Conservation (phyloP, 2,329 filamentous ascomycete genomes). For the Colletotrichum orchidophilum region DNA sequence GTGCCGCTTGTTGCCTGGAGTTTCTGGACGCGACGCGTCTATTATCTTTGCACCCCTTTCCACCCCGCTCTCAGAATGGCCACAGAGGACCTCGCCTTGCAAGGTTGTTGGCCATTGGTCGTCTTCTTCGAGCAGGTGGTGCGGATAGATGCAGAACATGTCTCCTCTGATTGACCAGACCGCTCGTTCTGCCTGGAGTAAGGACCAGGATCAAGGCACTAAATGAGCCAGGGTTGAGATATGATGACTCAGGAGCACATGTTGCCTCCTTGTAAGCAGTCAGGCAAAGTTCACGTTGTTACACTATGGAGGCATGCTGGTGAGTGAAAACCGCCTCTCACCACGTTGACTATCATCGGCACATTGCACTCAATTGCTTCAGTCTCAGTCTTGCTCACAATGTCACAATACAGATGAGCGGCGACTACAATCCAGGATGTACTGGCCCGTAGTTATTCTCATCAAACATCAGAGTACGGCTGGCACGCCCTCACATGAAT, state of each 20-base stretch:
- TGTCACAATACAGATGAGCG: background rate
- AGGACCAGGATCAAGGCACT: background rate
- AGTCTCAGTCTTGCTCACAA: background rate
- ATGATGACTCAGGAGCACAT: background rate
- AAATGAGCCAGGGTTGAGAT: background rate
- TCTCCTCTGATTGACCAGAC: background rate
- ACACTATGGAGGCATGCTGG: no score
- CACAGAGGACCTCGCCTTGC: background rate
- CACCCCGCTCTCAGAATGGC: constrained; percentile 2
- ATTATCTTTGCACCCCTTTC: no score
- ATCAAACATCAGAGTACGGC: background rate
- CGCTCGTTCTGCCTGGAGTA: background rate
- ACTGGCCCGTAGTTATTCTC: background rate
- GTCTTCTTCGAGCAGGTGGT: constrained; percentile 20
- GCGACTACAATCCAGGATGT: background rate
- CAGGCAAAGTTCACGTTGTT: background rate
- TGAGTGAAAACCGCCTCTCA: background rate
- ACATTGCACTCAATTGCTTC: background rate
- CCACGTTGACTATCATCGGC: background rate
- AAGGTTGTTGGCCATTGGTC: background rate
- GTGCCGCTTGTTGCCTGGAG: background rate
- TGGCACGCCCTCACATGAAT: background rate
- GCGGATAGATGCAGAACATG: constrained; percentile 11
- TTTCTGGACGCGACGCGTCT: constrained; percentile 27
- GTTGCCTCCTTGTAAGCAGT: background rate